Conservation (phyloP, 2,329 filamentous ascomycete genomes). For the Mycosphaerella arachidis region DNA sequence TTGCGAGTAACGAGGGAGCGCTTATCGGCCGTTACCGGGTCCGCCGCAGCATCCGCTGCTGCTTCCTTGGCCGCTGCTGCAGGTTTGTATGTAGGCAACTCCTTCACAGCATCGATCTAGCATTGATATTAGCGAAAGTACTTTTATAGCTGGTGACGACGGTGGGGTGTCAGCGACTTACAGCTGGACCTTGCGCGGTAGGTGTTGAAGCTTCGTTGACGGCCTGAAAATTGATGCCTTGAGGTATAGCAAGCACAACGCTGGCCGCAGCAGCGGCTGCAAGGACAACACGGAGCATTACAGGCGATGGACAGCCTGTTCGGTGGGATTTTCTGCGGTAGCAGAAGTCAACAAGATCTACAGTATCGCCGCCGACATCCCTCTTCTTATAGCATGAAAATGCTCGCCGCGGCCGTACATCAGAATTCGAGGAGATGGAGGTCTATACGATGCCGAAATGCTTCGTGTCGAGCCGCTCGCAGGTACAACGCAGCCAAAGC, state of each 20-base stretch:
- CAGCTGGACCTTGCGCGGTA: conserved; percentile 10
- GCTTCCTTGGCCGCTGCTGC: conserved; percentile 10
- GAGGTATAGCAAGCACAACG: conserved; percentile 19
- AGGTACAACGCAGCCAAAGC: not conserved
- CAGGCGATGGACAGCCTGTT: not conserved
- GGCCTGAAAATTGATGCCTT: conserved; percentile 23
- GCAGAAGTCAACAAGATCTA: no score
- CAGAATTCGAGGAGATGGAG: not conserved
- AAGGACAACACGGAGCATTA: conserved; percentile 9
- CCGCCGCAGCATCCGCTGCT: conserved; percentile 10
- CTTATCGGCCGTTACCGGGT: conserved; percentile 4
- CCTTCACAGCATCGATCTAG: conserved; percentile 4
- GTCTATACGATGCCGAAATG: not conserved
- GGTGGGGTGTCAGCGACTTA: not conserved
- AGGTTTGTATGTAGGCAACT: conserved; percentile 10
- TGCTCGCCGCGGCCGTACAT: not conserved
- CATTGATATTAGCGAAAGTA: no score
- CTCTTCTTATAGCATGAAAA: not conserved
- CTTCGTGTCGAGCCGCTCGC: not conserved
- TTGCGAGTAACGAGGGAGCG: conserved; percentile 7
- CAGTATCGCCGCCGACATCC: not conserved
- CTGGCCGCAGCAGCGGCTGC: conserved; percentile 7
- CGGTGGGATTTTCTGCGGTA: not conserved
- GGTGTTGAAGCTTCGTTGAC: conserved; percentile 13
- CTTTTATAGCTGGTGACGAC: not conserved